Evolutionary conservation across 176 grass and related monocot species (phyloP).

Genomic region (Metroxylon sagu): DNA sequence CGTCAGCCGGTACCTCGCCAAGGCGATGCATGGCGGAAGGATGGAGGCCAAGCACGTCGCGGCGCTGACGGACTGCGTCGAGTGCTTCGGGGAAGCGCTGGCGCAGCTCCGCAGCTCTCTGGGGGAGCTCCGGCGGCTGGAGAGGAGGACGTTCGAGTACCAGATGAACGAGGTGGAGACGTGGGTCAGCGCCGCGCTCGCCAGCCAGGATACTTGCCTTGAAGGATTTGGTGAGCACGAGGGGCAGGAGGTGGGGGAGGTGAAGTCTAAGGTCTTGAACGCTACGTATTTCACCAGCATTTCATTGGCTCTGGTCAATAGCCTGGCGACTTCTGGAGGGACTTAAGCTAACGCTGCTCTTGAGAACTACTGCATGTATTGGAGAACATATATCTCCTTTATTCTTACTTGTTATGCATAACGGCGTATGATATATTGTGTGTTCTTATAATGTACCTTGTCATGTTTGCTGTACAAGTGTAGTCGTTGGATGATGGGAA

Average conservation of each 20-base stretch:
- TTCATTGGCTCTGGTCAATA: slow-evolving; percentile 26
- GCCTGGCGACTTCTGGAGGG: slow-evolving; percentile 19
- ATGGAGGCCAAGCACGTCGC: too few relatives aligned
- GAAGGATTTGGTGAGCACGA: slow-evolving; percentile 14
- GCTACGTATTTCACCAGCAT: slow-evolving; percentile 20
- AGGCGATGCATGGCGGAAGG: too few relatives aligned
- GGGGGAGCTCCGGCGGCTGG: slow-evolving; percentile 8
- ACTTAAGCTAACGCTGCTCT: background rate
- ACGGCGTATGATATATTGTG: background rate
- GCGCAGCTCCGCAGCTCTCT: slow-evolving; percentile 10
- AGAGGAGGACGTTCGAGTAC: slow-evolving; percentile 13
- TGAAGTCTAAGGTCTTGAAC: slow-evolving; percentile 19
- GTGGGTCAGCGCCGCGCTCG: slow-evolving; percentile 29
- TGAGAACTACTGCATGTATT: background rate
- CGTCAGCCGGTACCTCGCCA: too few relatives aligned
- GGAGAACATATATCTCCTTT: background rate
- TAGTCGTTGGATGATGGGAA: too few relatives aligned
- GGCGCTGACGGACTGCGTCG: slow-evolving; percentile 12
- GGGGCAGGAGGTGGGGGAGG: background rate
- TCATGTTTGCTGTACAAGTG: too few relatives aligned
- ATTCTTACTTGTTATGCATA: background rate
- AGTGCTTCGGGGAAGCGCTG: slow-evolving; percentile 17
- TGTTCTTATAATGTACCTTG: too few relatives aligned
- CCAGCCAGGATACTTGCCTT: slow-evolving; percentile 14
- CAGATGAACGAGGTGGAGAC: slow-evolving; percentile 35